Base-by-base conservation (phyloP, 2,329 filamentous ascomycete genomes). In the Phialophora tarda region DNA sequence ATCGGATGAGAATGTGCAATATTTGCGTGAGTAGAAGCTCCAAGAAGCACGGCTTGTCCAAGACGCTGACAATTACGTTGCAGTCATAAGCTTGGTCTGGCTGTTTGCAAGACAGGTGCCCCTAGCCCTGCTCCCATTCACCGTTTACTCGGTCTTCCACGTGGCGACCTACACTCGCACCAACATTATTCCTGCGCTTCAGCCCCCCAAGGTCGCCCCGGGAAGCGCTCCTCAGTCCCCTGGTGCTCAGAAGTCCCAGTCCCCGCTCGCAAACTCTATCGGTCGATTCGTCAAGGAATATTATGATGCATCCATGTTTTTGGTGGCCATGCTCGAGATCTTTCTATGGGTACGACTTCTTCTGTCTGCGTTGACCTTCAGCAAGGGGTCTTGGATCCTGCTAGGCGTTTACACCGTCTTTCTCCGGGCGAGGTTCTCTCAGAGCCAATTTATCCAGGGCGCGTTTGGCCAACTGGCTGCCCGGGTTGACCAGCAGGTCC, bases 71-170 rank as follows among this genome's bases (percentile, higher is more conserved):
- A 47, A 48, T 3, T 4, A 4, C 38, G 17, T 17, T 23, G 26
- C 75, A 96, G 93, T 88, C 74, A 93, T 98, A 91, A 93, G 93
- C 64, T 85, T 98, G 69, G 87, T 98, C 75, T 99, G 95, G 95
- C 91, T 99, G 74, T 90, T 94, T 80, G 89, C 90, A 68, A 91
- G 91, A 73, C 93, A 97, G 82, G 90, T 96, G 75, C 89, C 92
- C 44, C 85, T 97, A 74, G 95, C 95, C 63, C 87, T 99, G 75
- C 87, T 97, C 63, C 95, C 95, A 30, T 99, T 97, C 83, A 89
- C 89, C 74, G 92, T 99, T 80, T 99, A 98, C 87, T 98, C 94
- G 66, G 81, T 98, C 80, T 99, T 99, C 89, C 95, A 99, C 82
- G 93, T 98, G 73, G 92, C 93, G 69, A 98, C 95, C 71, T 99